Evolutionary conservation across 441 rosid genomes (phyloP).

Genomic region (Gossypium davidsonii): DNA sequence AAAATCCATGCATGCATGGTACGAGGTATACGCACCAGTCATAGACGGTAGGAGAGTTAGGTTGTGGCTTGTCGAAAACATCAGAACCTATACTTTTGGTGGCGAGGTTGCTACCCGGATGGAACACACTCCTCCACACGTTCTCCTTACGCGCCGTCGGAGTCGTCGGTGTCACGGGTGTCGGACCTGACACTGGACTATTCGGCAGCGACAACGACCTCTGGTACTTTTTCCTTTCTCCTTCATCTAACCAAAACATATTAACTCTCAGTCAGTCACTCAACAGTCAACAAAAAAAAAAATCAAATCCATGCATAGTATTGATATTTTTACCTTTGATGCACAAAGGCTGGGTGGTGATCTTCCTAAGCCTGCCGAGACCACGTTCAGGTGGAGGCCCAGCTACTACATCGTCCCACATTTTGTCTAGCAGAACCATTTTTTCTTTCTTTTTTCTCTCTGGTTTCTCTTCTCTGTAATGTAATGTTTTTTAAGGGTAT

Average conservation of each 20-base stretch:
- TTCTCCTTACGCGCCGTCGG: slow-evolving; percentile 68
- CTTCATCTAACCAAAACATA: slow-evolving; percentile 12
- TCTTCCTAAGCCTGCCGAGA: slow-evolving; percentile 70
- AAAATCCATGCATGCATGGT: slow-evolving; percentile 7
- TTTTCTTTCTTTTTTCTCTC: background rate
- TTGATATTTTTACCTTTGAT: slow-evolving; percentile 31
- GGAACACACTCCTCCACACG: slow-evolving; percentile 95
- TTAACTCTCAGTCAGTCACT: background rate
- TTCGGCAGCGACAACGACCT: slow-evolving; percentile 45
- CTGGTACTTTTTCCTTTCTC: slow-evolving; percentile 33
- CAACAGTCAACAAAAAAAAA: slow-evolving; percentile 10
- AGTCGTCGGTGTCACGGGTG: slow-evolving; percentile 60
- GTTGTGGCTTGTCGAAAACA: slow-evolving; percentile 66
- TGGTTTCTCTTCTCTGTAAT: background rate
- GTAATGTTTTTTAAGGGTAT: background rate
- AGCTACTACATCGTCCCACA: slow-evolving; percentile 87
- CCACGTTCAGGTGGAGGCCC: slow-evolving; percentile 91
- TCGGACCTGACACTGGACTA: slow-evolving; percentile 45
- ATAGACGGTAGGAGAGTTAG: slow-evolving; percentile 86
- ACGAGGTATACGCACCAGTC: slow-evolving; percentile 53
- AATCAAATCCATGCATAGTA: background rate
- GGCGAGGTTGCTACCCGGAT: slow-evolving; percentile 90
- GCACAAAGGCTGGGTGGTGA: slow-evolving; percentile 38
- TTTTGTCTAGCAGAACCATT: slow-evolving; percentile 63
- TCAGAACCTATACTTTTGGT: slow-evolving; percentile 58